phyloP scores from a whole-genome alignment of 78 protist species.

The Diacronema lutheri region DNA sequence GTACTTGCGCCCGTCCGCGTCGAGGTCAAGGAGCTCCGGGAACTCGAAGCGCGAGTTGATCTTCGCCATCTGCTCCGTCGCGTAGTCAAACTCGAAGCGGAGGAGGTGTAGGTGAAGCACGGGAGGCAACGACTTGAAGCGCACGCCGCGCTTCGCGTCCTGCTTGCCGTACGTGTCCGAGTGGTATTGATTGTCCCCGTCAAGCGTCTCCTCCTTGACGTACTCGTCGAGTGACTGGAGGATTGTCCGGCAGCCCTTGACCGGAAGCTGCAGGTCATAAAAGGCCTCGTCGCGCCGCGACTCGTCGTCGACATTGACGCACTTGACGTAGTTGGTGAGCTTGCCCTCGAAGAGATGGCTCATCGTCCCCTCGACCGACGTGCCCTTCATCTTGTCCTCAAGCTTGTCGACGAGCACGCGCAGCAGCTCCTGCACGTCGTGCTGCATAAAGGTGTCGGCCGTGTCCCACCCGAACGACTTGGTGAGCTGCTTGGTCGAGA shows the following conservation, averaged over 20 bases:
- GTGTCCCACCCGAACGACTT: conserved; percentile 91
- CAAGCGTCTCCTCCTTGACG: conserved; percentile 76
- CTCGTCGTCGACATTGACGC: conserved; percentile 80
- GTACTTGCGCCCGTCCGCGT: background rate
- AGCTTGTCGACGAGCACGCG: conserved; percentile 91
- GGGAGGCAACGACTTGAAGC: conserved; percentile 86
- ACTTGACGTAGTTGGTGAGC: conserved; percentile 72
- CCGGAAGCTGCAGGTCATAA: conserved; percentile 67
- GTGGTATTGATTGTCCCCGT: conserved; percentile 85
- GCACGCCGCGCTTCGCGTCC: conserved; percentile 82
- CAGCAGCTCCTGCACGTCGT: conserved; percentile 94
- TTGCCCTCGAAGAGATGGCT: conserved; percentile 83
- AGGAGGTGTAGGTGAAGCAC: conserved; percentile 90
- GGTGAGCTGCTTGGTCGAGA: conserved; percentile 40
- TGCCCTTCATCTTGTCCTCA: conserved; percentile 91
- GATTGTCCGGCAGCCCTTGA: conserved; percentile 69
- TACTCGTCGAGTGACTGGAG: conserved; percentile 73
- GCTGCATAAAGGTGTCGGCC: conserved; percentile 87
- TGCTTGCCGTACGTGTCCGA: conserved; percentile 82
- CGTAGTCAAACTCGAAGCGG: conserved; percentile 93
- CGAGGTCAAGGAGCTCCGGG: conserved; percentile 50
- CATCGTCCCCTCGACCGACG: conserved; percentile 82
- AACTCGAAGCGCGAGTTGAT: conserved; percentile 71
- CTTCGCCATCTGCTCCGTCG: conserved; percentile 74
- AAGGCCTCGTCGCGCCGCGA: conserved; percentile 77